These are phyloP conservation scores for Yamadazyma sp. DNA, from an alignment of 805 yeast genomes.

Conservation along the genomic window DNA sequence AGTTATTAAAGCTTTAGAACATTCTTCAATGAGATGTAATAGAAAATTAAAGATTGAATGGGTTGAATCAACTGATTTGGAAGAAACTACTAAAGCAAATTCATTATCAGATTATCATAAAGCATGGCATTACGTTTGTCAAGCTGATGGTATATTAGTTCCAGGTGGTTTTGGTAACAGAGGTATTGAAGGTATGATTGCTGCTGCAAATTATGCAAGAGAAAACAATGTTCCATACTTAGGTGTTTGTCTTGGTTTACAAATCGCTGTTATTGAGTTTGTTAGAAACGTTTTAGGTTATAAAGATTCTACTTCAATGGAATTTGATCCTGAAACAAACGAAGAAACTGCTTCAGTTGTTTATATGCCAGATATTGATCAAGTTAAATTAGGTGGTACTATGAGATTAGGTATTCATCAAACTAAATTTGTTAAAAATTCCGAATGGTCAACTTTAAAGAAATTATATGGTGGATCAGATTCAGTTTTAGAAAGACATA, in stretches of 20 bases:
- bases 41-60: conserved; percentile 85
- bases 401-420: conserved; percentile 97
- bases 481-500: conserved; percentile 85
- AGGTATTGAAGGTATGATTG: conserved; percentile 97
- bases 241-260: conserved; percentile 97
- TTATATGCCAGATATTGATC: conserved; percentile 98
- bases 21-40: conserved; percentile 85
- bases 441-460: conserved; percentile 69
- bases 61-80: conserved; percentile 94
- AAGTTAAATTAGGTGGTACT: conserved; percentile 94
- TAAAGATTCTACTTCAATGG: conserved; percentile 72
- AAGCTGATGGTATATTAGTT: conserved; percentile 94
- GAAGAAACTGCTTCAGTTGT: conserved; percentile 75
- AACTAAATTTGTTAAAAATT: conserved; percentile 69
- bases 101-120: conserved; percentile 81
- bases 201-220: conserved; percentile 98
- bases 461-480: conserved; percentile 72
- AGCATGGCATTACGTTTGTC: conserved; percentile 92
- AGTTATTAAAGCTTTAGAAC: conserved; percentile 93
- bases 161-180: conserved; percentile 98
- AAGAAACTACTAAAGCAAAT: conserved; percentile 59
- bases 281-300: conserved; percentile 76
- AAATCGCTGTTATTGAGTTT: conserved; percentile 93
- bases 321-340: conserved; percentile 63
- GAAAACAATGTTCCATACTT: conserved; percentile 89